These are phyloP conservation scores for Gnaphalium uliginosum DNA, from an alignment of 129 eudicot species.

Conservation along the genomic window DNA sequence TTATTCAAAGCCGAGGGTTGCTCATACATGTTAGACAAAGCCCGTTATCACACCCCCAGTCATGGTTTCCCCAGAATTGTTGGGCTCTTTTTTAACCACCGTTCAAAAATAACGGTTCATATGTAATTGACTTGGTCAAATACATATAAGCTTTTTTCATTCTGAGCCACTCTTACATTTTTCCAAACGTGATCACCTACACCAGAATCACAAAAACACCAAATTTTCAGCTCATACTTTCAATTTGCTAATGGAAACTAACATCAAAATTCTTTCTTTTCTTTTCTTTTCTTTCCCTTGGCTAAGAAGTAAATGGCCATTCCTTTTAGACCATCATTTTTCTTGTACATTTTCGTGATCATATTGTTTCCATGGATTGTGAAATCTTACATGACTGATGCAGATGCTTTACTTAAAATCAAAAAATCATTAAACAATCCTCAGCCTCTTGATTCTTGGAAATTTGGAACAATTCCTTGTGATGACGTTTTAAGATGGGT, in stretches of 20 bases:
- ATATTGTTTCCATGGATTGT: slow-evolving; percentile 21
- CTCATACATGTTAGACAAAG: no score
- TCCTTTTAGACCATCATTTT: slow-evolving; percentile 18
- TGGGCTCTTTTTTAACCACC: no score
- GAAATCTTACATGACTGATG: slow-evolving; percentile 44
- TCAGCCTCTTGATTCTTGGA: slow-evolving; percentile 60
- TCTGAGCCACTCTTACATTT: slow-evolving; percentile 28
- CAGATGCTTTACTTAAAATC: slow-evolving; percentile 61
- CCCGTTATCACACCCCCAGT: no score
- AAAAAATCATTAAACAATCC: slow-evolving; percentile 46
- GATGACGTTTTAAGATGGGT: slow-evolving; percentile 43
- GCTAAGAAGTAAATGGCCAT: slow-evolving; percentile 40
- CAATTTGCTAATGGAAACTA: slow-evolving; percentile 14
- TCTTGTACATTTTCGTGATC: slow-evolving; percentile 22
- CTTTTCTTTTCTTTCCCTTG: slow-evolving; percentile 22
- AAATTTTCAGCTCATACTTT: slow-evolving; percentile 14
- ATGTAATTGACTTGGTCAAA: slow-evolving; percentile 31
- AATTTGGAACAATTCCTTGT: slow-evolving; percentile 51
- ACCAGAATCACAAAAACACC: slow-evolving; percentile 30
- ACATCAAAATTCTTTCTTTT: slow-evolving; percentile 24
- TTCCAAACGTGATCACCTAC: neutral
- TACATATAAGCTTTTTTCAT: slow-evolving; percentile 23
- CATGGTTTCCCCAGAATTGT: no score
- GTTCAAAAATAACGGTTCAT: no score
- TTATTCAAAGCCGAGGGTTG: no score